Evolutionary conservation across 495 filamentous ascomycete species (phyloP).

Genomic region (Daldinia bambusicola): DNA sequence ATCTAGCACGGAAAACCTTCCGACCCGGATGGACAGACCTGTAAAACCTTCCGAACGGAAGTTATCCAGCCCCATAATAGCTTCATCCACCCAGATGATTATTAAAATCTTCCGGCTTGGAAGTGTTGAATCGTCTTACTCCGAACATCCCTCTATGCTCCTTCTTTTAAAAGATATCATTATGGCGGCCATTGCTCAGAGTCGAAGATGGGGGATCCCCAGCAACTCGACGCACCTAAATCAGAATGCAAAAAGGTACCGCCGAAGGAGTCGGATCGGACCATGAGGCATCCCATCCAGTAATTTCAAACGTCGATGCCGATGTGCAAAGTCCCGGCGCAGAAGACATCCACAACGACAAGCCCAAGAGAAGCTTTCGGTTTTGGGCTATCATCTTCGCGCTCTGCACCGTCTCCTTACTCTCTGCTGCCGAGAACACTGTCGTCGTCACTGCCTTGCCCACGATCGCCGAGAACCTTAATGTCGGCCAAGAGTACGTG

Average conservation of each 20-base stretch:
- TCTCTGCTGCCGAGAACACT: constrained; percentile 61
- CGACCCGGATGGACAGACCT: constrained; percentile 4
- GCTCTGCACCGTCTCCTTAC: constrained; percentile 51
- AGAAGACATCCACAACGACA: neutral
- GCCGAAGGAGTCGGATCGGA: constrained; percentile 1
- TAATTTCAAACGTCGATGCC: neutral
- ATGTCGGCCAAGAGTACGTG: constrained; percentile 47
- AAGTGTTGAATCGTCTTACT: neutral
- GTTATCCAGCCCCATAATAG: constrained; percentile 15
- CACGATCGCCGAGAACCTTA: constrained; percentile 49
- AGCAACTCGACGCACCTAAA: constrained; percentile 7
- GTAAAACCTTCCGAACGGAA: constrained; percentile 36
- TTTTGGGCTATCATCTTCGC: constrained; percentile 56
- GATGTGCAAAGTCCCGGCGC: neutral
- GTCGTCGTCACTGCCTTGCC: constrained; percentile 63
- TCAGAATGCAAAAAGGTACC: constrained; percentile 7
- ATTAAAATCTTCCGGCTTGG: neutral
- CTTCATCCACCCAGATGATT: constrained; percentile 10
- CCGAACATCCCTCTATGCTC: neutral
- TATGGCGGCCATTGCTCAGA: neutral
- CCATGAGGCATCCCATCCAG: neutral
- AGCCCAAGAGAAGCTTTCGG: constrained; percentile 20
- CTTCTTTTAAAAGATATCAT: constrained; percentile 14
- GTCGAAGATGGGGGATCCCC: neutral
- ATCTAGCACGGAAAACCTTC: constrained; percentile 24